Conservation (phyloP, 2,329 filamentous ascomycete genomes). For the Nothophoma quercina region DNA sequence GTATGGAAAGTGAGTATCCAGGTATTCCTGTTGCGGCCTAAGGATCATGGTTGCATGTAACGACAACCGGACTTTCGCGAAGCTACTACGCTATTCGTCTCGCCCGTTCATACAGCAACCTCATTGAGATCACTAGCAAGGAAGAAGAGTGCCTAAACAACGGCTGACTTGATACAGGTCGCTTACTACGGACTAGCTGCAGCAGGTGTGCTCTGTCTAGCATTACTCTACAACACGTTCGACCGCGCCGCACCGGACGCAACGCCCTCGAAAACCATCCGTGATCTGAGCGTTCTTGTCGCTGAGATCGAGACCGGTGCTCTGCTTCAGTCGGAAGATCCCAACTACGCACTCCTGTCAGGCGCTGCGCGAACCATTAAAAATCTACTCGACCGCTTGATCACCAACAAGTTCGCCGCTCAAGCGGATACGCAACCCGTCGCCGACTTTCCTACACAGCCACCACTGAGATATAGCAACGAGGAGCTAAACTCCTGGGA, state of each 20-base stretch:
- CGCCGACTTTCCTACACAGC: background rate
- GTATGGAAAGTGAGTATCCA: slow-evolving; percentile 45
- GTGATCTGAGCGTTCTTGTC: background rate
- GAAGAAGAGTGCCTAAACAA: background rate
- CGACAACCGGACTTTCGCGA: too few relatives aligned
- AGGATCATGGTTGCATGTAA: too few relatives aligned
- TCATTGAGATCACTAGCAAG: background rate
- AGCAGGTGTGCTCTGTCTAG: background rate
- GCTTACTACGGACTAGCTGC: slow-evolving; percentile 1
- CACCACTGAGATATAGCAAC: too few relatives aligned
- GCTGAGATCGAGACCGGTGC: background rate
- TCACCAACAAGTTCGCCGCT: background rate
- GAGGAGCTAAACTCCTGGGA: background rate
- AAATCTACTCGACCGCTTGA: background rate
- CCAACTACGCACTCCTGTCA: slow-evolving; percentile 1
- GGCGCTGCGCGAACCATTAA: slow-evolving; percentile 1
- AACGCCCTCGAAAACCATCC: background rate
- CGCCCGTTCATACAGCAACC: too few relatives aligned
- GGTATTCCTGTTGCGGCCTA: too few relatives aligned
- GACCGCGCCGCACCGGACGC: background rate
- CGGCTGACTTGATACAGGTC: background rate
- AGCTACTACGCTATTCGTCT: too few relatives aligned
- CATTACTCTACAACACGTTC: background rate
- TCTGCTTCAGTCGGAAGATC: background rate
- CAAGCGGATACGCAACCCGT: background rate